Base-by-base conservation (phyloP, 75 land plant species). In the Cryptomeria japonica region DNA sequence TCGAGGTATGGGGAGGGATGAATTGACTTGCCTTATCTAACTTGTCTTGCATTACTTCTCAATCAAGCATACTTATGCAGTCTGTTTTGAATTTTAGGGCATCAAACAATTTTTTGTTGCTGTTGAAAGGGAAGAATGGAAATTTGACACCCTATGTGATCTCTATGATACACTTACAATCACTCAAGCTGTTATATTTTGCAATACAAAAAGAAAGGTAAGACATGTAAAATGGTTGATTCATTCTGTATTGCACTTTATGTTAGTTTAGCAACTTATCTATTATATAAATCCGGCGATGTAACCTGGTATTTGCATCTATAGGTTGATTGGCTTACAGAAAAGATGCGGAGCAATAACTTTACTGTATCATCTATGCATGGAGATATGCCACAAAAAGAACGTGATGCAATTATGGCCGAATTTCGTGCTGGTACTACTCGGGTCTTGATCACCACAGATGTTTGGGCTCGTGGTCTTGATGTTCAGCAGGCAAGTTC, bases 91-190 rank as follows among this genome's bases (percentile, higher is more conserved):
- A 80, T 87, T 28, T 18, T 94, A 98, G 99, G 99, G 99, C 36
- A 98, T 98, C 88, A 98, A 98, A 87, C 99, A 98, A 90, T 98
- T 98, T 83, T 98, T 97, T 95, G 99, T 98, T 58, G 99, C 99
- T 56, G 99, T 98, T 80, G 99, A 98, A 88, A 89, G 92, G 84
- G 99, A 98, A 85, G 99, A 98, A 86, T 98, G 99, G 99, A 98
- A 98, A 87, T 98, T 98, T 90, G 99, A 98, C 91, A 98, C 99
- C 46, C 88, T 98, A 49, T 96, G 98, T 88, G 99, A 98, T 92
- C 94, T 98, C 13, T 97, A 98, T 93, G 99, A 98, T 87, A 98
- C 99, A 6, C 93, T 98, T 36, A 97, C 99, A 0, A 96, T 98
- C 86, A 98, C 99, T 3, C 99, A 98, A 89, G 99, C 98, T 91